Evolutionary conservation across 306 rosid species (phyloP).

Genomic region (Cucumis sativus): DNA sequence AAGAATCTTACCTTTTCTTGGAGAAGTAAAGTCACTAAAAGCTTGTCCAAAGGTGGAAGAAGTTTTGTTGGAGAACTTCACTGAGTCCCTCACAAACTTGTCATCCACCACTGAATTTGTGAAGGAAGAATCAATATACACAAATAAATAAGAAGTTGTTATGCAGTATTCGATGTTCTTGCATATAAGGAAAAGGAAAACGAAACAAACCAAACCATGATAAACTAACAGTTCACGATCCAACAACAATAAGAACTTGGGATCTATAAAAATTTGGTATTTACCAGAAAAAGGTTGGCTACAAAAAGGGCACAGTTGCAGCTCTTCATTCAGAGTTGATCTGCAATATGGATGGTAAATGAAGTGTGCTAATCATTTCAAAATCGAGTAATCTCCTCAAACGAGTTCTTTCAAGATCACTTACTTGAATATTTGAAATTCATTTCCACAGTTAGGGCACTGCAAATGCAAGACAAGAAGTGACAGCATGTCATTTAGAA

Average conservation of each 20-base stretch:
- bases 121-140: background rate
- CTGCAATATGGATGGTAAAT: conserved; percentile 27
- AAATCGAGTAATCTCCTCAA: conserved; percentile 7
- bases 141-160: background rate
- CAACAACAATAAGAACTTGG: background rate
- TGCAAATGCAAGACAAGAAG: conserved; percentile 27
- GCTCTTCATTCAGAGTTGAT: conserved; percentile 58
- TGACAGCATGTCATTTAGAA: background rate
- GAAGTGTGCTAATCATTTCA: background rate
- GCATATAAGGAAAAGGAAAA: background rate
- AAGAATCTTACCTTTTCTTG: conserved; percentile 43
- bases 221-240: background rate
- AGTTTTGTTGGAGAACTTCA: conserved; percentile 63
- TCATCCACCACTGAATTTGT: conserved; percentile 52
- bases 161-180: background rate
- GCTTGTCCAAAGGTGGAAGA: conserved; percentile 79
- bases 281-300: conserved; percentile 89
- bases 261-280: background rate
- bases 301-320: conserved; percentile 87
- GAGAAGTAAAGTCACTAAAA: conserved; percentile 44
- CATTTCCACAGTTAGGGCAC: conserved; percentile 97
- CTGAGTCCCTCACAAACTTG: conserved; percentile 77
- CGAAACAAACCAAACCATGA: background rate
- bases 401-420: conserved; percentile 12
- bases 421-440: conserved; percentile 95